Evolutionary conservation across 1,284 basidiomycete genomes (phyloP).

Genomic region (Cryptococcus depauperatus): DNA sequence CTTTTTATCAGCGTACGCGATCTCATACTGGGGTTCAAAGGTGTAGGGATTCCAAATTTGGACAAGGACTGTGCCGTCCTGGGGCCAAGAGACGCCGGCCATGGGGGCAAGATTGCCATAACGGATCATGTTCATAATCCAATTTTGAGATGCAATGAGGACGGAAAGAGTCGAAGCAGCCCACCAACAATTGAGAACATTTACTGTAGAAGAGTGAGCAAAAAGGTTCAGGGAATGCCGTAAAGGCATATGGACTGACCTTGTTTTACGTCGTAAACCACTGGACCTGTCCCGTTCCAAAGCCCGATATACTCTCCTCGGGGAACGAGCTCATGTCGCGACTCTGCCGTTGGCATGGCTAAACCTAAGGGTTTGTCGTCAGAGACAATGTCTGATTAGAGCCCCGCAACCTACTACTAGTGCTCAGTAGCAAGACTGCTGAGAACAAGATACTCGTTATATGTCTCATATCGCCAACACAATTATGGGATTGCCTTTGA

Average conservation of each 20-base stretch:
- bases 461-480: no score
- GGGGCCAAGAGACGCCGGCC: slow-evolving; percentile 7
- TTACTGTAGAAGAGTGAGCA: slow-evolving; percentile 8
- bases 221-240: not conserved
- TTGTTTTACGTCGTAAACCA: slow-evolving; percentile 19
- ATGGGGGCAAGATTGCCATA: slow-evolving; percentile 18
- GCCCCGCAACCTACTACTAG: no score
- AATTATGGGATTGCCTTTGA: no score
- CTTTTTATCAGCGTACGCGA: slow-evolving; percentile 10
- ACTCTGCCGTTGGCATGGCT: not conserved
- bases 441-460: no score
- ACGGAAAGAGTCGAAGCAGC: slow-evolving; percentile 22
- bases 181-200: slow-evolving; percentile 25
- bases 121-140: slow-evolving; percentile 19
- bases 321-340: no score
- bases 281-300: slow-evolving; percentile 18
- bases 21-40: slow-evolving; percentile 1
- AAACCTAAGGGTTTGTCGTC: no score
- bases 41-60: slow-evolving; percentile 20
- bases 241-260: slow-evolving; percentile 11
- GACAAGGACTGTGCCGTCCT: slow-evolving; percentile 9
- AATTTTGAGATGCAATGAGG: slow-evolving; percentile 17
- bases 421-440: no score
- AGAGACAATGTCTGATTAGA: no score
- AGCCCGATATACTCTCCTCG: slow-evolving; percentile 9